Conservation (phyloP, 129 eudicot species). For the Apium graveolens region DNA sequence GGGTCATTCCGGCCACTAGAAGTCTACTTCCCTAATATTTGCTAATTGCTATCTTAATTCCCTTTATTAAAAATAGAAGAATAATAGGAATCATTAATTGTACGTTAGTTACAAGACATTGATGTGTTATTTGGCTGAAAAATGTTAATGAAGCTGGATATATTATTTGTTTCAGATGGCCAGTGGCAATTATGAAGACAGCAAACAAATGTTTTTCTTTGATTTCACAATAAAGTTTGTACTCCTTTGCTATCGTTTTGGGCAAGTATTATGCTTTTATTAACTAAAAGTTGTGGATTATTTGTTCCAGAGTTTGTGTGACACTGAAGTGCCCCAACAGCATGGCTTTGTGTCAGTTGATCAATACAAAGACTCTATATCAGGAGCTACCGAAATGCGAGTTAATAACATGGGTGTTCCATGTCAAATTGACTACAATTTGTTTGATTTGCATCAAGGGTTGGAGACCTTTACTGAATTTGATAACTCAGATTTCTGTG, state of each 20-base stretch:
- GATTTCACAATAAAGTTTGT: background rate
- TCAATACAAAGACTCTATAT: constrained; percentile 46
- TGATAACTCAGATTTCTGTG: constrained; percentile 22
- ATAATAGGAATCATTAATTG: background rate
- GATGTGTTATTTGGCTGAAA: background rate
- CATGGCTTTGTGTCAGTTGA: constrained; percentile 38
- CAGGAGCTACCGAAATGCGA: constrained; percentile 36
- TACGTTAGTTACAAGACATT: background rate
- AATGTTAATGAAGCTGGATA: background rate
- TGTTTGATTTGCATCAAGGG: constrained; percentile 47
- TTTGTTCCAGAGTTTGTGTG: constrained; percentile 35
- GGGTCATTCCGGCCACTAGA: background rate
- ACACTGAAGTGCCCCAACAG: constrained; percentile 34
- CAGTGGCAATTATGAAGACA: background rate
- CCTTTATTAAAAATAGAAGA: background rate
- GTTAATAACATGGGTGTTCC: constrained; percentile 28
- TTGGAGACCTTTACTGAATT: constrained; percentile 47
- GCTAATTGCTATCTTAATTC: background rate
- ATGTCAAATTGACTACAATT: constrained; percentile 40
- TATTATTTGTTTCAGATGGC: background rate
- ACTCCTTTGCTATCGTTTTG: background rate
- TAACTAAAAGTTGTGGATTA: background rate
- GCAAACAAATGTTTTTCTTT: background rate
- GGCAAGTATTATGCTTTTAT: background rate
- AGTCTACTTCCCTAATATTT: background rate